These are phyloP conservation scores for Helianthus tuberosus DNA, from an alignment of 129 eudicot genomes.

Conservation along the genomic window DNA sequence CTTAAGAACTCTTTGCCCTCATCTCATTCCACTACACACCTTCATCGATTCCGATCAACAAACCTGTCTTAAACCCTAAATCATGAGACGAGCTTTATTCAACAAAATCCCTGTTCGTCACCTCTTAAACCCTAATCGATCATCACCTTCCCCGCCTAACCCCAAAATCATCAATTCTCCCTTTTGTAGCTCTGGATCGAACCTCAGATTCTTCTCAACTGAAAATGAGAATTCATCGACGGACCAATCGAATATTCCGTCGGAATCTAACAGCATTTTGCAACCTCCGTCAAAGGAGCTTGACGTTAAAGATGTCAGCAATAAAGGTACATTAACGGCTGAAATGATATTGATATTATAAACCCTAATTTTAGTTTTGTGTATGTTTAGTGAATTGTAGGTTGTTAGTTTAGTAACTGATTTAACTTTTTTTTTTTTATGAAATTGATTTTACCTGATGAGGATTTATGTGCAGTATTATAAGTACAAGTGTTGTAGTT, in stretches of 20 bases:
- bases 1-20: conserved; percentile 18
- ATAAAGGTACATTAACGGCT: conserved; percentile 45
- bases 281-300: conserved; percentile 26
- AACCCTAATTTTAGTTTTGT: conserved; percentile 26
- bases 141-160: background rate
- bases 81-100: conserved; percentile 50
- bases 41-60: conserved; percentile 13
- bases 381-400: background rate
- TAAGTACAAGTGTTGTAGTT: background rate
- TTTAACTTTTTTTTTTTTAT: background rate
- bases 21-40: background rate
- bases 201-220: conserved; percentile 36
- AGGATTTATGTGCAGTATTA: background rate
- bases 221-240: conserved; percentile 34
- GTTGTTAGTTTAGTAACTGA: background rate
- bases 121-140: conserved; percentile 26
- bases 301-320: conserved; percentile 50
- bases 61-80: conserved; percentile 41
- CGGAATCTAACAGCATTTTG: conserved; percentile 18
- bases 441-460: background rate
- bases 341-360: background rate
- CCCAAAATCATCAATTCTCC: background rate
- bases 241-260: conserved; percentile 20
- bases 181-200: conserved; percentile 1
- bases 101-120: conserved; percentile 27